A percentile compares a stretch with the other conserved stretches of the same genome.
These are phyloP conservation scores for Friedmanniomyces simplex DNA, from an alignment of 495 filamentous ascomycete genomes.

Conservation along the genomic window DNA sequence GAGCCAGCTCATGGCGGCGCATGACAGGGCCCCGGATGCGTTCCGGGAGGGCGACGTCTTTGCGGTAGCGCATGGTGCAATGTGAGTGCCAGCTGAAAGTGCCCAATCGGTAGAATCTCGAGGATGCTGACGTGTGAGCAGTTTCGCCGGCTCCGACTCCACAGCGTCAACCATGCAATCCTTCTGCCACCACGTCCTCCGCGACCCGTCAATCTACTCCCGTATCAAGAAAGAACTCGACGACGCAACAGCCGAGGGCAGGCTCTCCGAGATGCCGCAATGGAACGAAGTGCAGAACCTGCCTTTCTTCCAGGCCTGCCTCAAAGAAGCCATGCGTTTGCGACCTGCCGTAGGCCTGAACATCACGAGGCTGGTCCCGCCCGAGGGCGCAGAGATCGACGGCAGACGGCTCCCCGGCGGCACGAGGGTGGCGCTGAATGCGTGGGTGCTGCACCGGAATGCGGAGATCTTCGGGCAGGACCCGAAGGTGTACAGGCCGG, in stretches of 20 bases:
- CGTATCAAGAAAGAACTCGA: slow-evolving; percentile 15
- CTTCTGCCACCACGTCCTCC: slow-evolving; percentile 19
- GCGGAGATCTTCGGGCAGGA: slow-evolving; percentile 17
- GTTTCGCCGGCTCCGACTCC: slow-evolving; percentile 22
- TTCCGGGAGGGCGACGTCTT: slow-evolving; percentile 45
- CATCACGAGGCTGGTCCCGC: slow-evolving; percentile 18
- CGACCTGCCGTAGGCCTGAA: slow-evolving; percentile 22
- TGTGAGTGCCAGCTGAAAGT: slow-evolving; percentile 29
- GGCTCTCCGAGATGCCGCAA: slow-evolving; percentile 14
- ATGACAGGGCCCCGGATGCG: slow-evolving; percentile 36
- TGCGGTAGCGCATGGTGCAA: slow-evolving; percentile 44
- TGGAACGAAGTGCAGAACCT: slow-evolving; percentile 20
- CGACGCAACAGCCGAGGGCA: slow-evolving; percentile 14
- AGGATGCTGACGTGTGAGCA: neutral
- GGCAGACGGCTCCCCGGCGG: slow-evolving; percentile 17
- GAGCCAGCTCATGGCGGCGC: slow-evolving; percentile 37
- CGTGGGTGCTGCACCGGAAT: slow-evolving; percentile 23
- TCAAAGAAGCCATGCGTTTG: slow-evolving; percentile 24
- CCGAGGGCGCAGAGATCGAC: slow-evolving; percentile 19
- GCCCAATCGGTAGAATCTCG: neutral
- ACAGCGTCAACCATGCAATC: slow-evolving; percentile 23
- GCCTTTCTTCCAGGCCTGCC: slow-evolving; percentile 21
- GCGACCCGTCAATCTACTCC: slow-evolving; percentile 17
- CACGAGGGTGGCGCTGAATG: slow-evolving; percentile 20
- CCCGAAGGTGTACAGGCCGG: slow-evolving; percentile 21